These are phyloP conservation scores for Beauveria pseudobassiana DNA, from an alignment of 2,329 filamentous ascomycete species.

Conservation along the genomic window DNA sequence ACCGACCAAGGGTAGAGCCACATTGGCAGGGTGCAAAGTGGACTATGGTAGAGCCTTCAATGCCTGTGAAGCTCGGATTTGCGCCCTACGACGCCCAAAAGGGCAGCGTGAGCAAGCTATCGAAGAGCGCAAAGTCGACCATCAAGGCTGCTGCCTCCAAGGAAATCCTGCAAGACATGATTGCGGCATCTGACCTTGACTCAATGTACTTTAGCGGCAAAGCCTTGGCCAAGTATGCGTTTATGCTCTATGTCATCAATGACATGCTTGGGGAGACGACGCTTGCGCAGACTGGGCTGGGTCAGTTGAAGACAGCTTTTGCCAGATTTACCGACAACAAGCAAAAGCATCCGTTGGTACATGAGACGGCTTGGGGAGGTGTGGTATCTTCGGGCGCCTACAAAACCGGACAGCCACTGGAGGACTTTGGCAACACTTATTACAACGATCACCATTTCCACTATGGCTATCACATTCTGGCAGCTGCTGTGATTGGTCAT, in stretches of 20 bases:
- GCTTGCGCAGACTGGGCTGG: constrained; percentile 50
- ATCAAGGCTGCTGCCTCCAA: constrained; percentile 57
- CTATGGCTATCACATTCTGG: constrained; percentile 84
- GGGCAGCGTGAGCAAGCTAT: constrained; percentile 39
- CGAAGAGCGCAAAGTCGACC: constrained; percentile 44
- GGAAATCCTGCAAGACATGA: constrained; percentile 72
- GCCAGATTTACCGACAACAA: constrained; percentile 57
- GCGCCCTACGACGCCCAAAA: constrained; percentile 62
- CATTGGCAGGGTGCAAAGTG: constrained; percentile 63
- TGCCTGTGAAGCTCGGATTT: constrained; percentile 70
- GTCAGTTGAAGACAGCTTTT: constrained; percentile 59
- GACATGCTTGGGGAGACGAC: constrained; percentile 53
- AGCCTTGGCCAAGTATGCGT: constrained; percentile 69
- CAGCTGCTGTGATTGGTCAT: constrained; percentile 74
- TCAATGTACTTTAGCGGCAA: constrained; percentile 95
- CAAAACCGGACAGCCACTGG: constrained; percentile 55
- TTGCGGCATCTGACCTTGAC: constrained; percentile 63
- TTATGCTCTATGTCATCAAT: constrained; percentile 56
- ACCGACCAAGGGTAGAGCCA: constrained; percentile 77
- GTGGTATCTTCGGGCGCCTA: constrained; percentile 72
- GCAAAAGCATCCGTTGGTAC: constrained; percentile 59
- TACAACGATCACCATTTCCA: constrained; percentile 74
- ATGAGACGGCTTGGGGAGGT: constrained; percentile 69
- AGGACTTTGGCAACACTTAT: constrained; percentile 84
- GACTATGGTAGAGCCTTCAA: constrained; percentile 67